Percentiles rank a stretch among this genome's conserved stretches.
Conservation (phyloP, 1,139 yeast genomes). For the Wickerhamomyces sp. region DNA sequence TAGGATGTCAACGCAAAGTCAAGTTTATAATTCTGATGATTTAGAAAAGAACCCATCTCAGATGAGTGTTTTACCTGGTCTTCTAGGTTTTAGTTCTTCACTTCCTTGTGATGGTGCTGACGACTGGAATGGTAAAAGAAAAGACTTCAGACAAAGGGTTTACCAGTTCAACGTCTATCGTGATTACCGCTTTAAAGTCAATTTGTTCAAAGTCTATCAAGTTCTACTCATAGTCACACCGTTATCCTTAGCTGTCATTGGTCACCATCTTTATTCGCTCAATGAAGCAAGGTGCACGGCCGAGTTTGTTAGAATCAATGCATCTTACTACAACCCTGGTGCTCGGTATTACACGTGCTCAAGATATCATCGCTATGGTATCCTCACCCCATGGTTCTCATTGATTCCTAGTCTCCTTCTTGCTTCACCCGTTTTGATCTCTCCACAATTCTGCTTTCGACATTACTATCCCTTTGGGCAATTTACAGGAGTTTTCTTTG, state of each 20-base stretch:
- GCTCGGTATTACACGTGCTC: too few relatives aligned
- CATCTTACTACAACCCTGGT: too few relatives aligned
- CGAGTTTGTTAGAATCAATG: neutral
- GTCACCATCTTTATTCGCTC: neutral
- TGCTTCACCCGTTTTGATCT: neutral
- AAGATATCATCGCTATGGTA: neutral
- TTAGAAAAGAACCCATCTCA: neutral
- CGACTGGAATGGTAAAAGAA: neutral
- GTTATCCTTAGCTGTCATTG: neutral
- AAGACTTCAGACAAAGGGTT: neutral
- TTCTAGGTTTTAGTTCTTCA: neutral
- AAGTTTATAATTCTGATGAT: neutral
- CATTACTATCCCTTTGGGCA: neutral
- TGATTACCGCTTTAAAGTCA: neutral
- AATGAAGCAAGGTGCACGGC: neutral
- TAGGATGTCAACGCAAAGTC: too few relatives aligned
- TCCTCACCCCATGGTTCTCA: neutral
- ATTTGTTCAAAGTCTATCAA: neutral
- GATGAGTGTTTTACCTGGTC: too few relatives aligned
- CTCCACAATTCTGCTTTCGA: neutral
- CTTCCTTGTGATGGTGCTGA: neutral
- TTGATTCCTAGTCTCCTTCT: neutral
- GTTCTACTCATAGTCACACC: neutral
- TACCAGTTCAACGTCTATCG: too few relatives aligned
- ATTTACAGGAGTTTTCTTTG: too few relatives aligned